These are phyloP conservation scores for Hirsutella minnesotensis DNA, from an alignment of 2,329 filamentous ascomycete species.

Conservation along the genomic window DNA sequence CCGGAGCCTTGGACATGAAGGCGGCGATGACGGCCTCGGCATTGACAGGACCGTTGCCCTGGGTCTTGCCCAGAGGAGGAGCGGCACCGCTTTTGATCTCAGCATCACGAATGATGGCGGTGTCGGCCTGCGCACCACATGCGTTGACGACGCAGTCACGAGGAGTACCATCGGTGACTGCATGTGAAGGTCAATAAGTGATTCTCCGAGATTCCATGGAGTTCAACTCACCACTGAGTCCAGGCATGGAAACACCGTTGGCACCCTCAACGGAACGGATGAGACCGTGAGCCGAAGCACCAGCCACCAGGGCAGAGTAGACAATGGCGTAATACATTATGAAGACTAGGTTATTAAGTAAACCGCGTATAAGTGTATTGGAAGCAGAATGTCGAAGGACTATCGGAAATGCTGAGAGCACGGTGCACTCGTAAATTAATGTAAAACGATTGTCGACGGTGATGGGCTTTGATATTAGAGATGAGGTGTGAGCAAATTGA, in stretches of 20 bases:
- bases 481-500: no score
- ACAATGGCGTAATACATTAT: slow-evolving; percentile 19
- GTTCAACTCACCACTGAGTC: slow-evolving; percentile 27
- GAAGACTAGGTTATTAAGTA: neutral
- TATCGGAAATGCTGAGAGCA: no score
- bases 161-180: slow-evolving; percentile 54
- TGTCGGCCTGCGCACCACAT: slow-evolving; percentile 57
- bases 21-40: slow-evolving; percentile 42
- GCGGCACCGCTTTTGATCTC: slow-evolving; percentile 41
- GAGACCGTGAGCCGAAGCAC: slow-evolving; percentile 45
- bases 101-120: slow-evolving; percentile 51
- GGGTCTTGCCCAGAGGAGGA: slow-evolving; percentile 51
- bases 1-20: slow-evolving; percentile 42
- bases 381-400: no score
- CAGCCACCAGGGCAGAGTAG: slow-evolving; percentile 26
- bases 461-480: no score
- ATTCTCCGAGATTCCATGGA: neutral
- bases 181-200: neutral
- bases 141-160: slow-evolving; percentile 50
- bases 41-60: slow-evolving; percentile 46
- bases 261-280: slow-evolving; percentile 43
- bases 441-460: no score
- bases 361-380: no score
- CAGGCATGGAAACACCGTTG: slow-evolving; percentile 52
- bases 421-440: no score